A percentile compares a stretch with the other conserved stretches of the same genome.
phyloP scores from a whole-genome alignment of 306 rosid species.

The Lathyrus sativus region DNA sequence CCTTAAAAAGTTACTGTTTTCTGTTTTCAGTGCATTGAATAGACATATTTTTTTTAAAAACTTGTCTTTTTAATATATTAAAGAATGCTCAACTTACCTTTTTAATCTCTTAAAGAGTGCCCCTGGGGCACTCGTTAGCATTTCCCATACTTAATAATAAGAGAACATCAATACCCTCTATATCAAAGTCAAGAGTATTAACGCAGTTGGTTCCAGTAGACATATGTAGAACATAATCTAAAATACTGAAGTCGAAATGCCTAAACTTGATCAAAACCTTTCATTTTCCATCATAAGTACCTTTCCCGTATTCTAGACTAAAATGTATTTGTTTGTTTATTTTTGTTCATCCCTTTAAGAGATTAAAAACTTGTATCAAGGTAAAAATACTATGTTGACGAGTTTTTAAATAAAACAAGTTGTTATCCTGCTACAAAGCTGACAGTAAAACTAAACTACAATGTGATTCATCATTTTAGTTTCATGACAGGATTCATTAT shows the following conservation, averaged over 20 bases:
- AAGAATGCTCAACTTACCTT: too few species aligned
- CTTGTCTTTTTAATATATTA: too few species aligned
- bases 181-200: not conserved
- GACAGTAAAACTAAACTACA: constrained; percentile 3
- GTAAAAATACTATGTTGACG: constrained; percentile 4
- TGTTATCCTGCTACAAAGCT: not conserved
- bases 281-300: not conserved
- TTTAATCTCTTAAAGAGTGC: too few species aligned
- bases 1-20: too few species aligned
- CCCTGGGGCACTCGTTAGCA: too few species aligned
- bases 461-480: constrained; percentile 10
- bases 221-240: not conserved
- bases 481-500: constrained; percentile 2
- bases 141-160: not conserved
- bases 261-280: constrained; percentile 18
- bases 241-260: not conserved
- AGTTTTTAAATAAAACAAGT: not conserved
- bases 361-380: not conserved
- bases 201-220: constrained; percentile 7
- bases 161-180: constrained; percentile 3
- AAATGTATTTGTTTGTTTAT: not conserved
- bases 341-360: not conserved
- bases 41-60: too few species aligned
- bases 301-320: not conserved
- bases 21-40: too few species aligned